phyloP scores from a whole-genome alignment of 352 stramenopile genomes.

The Plasmopara halstedii region DNA sequence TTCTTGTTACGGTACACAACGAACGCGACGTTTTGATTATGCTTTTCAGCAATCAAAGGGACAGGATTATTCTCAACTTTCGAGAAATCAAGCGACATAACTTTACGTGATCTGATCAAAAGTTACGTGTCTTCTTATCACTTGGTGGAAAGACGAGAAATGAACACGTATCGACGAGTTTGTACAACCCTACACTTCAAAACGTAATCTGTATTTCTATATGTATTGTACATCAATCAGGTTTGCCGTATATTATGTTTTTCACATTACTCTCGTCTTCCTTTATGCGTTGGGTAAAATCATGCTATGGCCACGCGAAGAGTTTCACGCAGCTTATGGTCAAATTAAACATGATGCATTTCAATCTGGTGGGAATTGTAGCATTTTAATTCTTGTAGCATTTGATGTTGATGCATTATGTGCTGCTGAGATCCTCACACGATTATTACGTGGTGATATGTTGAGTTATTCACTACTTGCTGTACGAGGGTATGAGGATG shows the following conservation, averaged over 20 bases:
- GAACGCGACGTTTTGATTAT: slow-evolving; percentile 73
- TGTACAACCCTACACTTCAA: too few species aligned
- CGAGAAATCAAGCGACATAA: slow-evolving; percentile 78
- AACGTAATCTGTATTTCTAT: too few species aligned
- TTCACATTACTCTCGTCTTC: too few species aligned
- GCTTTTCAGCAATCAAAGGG: slow-evolving; percentile 61
- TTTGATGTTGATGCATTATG: slow-evolving; percentile 93
- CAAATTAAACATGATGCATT: slow-evolving; percentile 79
- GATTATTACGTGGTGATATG: slow-evolving; percentile 64
- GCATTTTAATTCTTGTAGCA: slow-evolving; percentile 90
- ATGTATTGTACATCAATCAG: too few species aligned
- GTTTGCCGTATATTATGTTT: too few species aligned
- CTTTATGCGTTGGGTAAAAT: too few species aligned
- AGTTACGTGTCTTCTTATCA: too few species aligned
- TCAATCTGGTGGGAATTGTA: slow-evolving; percentile 52
- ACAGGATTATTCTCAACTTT: slow-evolving; percentile 85
- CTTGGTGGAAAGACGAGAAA: background rate
- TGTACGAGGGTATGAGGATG: slow-evolving; percentile 79
- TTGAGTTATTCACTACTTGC: slow-evolving; percentile 69
- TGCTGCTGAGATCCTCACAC: slow-evolving; percentile 90
- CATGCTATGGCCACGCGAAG: slow-evolving; percentile 81
- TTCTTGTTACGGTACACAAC: slow-evolving; percentile 89
- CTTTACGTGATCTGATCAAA: too few species aligned
- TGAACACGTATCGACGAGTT: background rate
- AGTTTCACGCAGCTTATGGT: slow-evolving; percentile 79